phyloP scores from a whole-genome alignment of 768 basidiomycete genomes.

The Mycena alexandri region DNA sequence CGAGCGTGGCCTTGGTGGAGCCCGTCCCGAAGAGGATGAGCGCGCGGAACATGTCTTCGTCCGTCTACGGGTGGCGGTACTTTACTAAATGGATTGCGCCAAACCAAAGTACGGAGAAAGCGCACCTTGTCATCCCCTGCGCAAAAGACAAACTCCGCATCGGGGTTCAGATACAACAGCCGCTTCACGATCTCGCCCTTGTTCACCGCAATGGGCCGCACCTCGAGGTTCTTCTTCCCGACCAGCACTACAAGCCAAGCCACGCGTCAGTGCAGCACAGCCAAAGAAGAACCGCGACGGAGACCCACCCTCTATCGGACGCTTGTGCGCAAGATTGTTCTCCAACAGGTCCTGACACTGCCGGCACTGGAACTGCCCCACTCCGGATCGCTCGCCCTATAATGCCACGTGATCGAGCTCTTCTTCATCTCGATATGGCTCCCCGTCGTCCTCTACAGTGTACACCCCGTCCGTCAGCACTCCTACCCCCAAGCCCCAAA shows the following conservation, averaged over 20 bases:
- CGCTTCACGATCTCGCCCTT: conserved; percentile 99
- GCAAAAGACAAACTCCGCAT: conserved; percentile 96
- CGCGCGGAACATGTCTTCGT: conserved; percentile 99
- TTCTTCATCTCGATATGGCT: conserved; percentile 97
- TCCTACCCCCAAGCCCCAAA: no score
- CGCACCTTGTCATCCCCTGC: conserved; percentile 98
- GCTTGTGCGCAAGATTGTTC: conserved; percentile 91
- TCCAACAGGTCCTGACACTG: conserved; percentile 97
- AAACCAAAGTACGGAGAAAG: no score
- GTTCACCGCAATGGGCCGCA: conserved; percentile 94
- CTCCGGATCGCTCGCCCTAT: conserved; percentile 91
- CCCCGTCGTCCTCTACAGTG: conserved; percentile 85
- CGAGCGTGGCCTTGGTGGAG: conserved; percentile 60
- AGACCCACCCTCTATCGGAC: conserved; percentile 89
- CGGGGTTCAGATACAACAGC: conserved; percentile 92
- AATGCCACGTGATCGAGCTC: conserved; percentile 98
- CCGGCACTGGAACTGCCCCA: conserved; percentile 97
- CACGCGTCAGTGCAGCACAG: background rate
- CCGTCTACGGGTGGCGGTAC: no score
- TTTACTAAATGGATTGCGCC: no score
- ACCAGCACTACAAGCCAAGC: conserved; percentile 79
- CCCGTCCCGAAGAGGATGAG: conserved; percentile 73
- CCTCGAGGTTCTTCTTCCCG: conserved; percentile 99
- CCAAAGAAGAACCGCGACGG: background rate
- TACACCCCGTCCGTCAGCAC: no score